Evolutionary conservation across 495 filamentous ascomycete genomes (phyloP).

Genomic region (Neurospora sp.): DNA sequence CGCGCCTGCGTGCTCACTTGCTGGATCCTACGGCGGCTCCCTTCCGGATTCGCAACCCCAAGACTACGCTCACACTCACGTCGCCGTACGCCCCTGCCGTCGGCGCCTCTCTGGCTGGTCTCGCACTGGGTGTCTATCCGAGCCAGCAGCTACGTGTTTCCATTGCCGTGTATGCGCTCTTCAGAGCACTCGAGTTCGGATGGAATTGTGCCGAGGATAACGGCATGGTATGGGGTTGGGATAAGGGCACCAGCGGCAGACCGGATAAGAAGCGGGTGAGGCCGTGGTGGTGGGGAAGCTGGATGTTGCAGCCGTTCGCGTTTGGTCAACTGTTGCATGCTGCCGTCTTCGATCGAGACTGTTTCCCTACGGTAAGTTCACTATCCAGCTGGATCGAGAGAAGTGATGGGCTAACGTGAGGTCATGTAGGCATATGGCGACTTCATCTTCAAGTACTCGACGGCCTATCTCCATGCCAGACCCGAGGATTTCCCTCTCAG

Average conservation of each 20-base stretch:
- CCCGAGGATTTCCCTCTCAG: constrained; percentile 57
- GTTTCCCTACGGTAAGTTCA: constrained; percentile 49
- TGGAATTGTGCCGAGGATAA: constrained; percentile 77
- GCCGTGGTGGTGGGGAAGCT: constrained; percentile 91
- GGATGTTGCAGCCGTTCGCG: constrained; percentile 88
- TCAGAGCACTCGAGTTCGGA: constrained; percentile 72
- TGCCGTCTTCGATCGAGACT: constrained; percentile 86
- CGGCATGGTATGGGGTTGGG: constrained; percentile 61
- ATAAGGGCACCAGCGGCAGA: constrained; percentile 20
- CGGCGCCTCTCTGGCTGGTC: constrained; percentile 75
- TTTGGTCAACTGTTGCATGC: constrained; percentile 87
- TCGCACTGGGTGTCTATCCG: constrained; percentile 71
- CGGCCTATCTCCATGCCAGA: constrained; percentile 65
- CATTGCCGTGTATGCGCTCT: constrained; percentile 66
- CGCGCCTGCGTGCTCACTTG: constrained; percentile 65
- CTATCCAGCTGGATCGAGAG: neutral
- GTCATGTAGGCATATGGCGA: constrained; percentile 48
- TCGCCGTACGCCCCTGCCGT: constrained; percentile 77
- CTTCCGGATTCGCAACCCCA: constrained; percentile 77
- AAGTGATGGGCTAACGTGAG: constrained; percentile 1
- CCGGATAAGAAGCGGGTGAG: constrained; percentile 33
- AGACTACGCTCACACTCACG: constrained; percentile 59
- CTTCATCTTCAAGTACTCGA: constrained; percentile 63
- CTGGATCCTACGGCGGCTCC: constrained; percentile 61
- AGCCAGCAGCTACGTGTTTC: constrained; percentile 67